Conservation (phyloP, 208 protist genomes). For the Tritrichomonas foetus region DNA sequence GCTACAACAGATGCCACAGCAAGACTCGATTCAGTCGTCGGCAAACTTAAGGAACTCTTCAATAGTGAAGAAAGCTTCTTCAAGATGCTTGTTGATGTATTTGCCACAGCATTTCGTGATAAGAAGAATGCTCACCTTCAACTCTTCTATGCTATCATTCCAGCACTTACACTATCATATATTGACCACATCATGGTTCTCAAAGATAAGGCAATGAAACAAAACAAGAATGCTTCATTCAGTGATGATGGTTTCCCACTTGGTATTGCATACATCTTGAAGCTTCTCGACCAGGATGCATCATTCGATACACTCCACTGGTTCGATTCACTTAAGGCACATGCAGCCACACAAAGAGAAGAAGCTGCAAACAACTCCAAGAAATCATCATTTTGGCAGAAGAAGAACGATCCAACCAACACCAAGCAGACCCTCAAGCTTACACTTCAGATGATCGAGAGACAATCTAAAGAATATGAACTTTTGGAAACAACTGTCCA, state of each 20-base stretch:
- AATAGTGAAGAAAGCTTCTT: slow-evolving; percentile 85
- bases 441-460: background rate
- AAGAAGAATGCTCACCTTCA: slow-evolving; percentile 72
- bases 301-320: slow-evolving; percentile 85
- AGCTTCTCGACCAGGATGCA: slow-evolving; percentile 77
- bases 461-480: background rate
- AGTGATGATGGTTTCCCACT: slow-evolving; percentile 92
- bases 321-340: slow-evolving; percentile 68
- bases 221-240: slow-evolving; percentile 73
- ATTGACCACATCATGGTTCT: slow-evolving; percentile 77
- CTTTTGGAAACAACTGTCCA: slow-evolving; percentile 27
- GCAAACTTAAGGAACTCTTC: slow-evolving; percentile 73
- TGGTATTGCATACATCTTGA: slow-evolving; percentile 79
- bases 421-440: background rate
- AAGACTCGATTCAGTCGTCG: slow-evolving; percentile 52
- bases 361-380: background rate
- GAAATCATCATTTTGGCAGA: background rate
- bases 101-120: slow-evolving; percentile 50
- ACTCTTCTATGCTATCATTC: slow-evolving; percentile 85
- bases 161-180: slow-evolving; percentile 79
- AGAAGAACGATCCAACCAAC: background rate
- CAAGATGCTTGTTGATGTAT: slow-evolving; percentile 78
- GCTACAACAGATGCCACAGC: background rate
- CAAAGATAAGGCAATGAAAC: slow-evolving; percentile 82
- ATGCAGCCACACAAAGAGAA: background rate